phyloP scores from a whole-genome alignment of 768 basidiomycete species.

The Mycena rebaudengoi region DNA sequence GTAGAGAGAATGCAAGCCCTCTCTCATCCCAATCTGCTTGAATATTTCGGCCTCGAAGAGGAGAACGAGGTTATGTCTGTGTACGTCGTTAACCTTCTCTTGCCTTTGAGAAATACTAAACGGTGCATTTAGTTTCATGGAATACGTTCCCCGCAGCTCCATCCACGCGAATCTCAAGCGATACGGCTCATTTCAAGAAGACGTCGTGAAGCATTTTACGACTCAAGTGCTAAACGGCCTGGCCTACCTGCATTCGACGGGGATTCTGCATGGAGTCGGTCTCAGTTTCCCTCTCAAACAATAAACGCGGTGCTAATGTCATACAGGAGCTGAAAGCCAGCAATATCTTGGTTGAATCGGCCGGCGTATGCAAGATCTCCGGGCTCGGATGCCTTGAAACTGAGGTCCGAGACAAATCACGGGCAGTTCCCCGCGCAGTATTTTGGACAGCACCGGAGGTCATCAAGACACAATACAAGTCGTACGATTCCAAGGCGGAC shows the following conservation, averaged over 20 bases:
- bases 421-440: conserved; percentile 17
- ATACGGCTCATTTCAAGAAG: conserved; percentile 75
- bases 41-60: conserved; percentile 79
- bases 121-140: conserved; percentile 65
- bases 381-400: conserved; percentile 45
- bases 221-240: conserved; percentile 77
- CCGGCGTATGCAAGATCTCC: conserved; percentile 76
- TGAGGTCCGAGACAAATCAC: conserved; percentile 60
- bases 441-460: conserved; percentile 90
- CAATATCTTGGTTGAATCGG: conserved; percentile 79
- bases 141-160: conserved; percentile 84
- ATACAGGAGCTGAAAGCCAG: conserved; percentile 80
- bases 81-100: conserved; percentile 45
- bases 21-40: conserved; percentile 81
- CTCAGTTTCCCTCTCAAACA: neutral
- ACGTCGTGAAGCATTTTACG: conserved; percentile 76
- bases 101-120: neutral
- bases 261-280: conserved; percentile 75
- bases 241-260: conserved; percentile 72
- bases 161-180: conserved; percentile 72
- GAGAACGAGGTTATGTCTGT: conserved; percentile 68
- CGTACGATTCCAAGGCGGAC: conserved; percentile 80
- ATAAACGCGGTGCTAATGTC: neutral
- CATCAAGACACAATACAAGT: conserved; percentile 34
- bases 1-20: conserved; percentile 80